A percentile compares a stretch with the other conserved stretches of the same genome.
Evolutionary conservation across 2,329 filamentous ascomycete species (phyloP).

Genomic region (Colletotrichum gigasporum): DNA sequence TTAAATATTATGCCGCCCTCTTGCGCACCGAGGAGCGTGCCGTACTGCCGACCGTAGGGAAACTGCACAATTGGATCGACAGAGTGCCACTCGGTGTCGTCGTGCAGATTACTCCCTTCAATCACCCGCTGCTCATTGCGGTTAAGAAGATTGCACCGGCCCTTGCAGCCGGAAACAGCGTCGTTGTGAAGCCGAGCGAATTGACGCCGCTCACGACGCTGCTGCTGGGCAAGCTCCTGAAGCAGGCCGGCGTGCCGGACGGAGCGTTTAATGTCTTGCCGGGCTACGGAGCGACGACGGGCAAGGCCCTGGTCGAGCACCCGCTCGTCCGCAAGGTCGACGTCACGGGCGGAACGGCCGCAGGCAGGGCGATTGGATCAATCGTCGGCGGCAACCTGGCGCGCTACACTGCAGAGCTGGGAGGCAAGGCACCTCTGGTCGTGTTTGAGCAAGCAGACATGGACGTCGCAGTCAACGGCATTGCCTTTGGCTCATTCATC

Average conservation of each 20-base stretch:
- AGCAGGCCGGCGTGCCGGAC: slow-evolving; percentile 74
- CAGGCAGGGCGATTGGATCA: slow-evolving; percentile 73
- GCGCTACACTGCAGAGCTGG: slow-evolving; percentile 76
- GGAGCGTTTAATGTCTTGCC: slow-evolving; percentile 74
- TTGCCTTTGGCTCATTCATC: slow-evolving; percentile 67
- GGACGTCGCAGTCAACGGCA: slow-evolving; percentile 74
- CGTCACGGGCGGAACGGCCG: slow-evolving; percentile 79
- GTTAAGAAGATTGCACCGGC: slow-evolving; percentile 70
- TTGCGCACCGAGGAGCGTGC: slow-evolving; percentile 74
- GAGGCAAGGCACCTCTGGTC: slow-evolving; percentile 75
- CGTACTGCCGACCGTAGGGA: slow-evolving; percentile 71
- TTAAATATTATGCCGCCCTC: slow-evolving; percentile 75
- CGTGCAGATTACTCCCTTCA: slow-evolving; percentile 66
- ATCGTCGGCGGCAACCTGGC: slow-evolving; percentile 74
- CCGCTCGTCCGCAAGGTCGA: slow-evolving; percentile 71
- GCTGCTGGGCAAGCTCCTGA: slow-evolving; percentile 66
- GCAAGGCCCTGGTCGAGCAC: slow-evolving; percentile 63
- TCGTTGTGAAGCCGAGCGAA: slow-evolving; percentile 71
- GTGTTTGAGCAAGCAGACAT: slow-evolving; percentile 74
- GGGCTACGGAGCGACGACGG: slow-evolving; percentile 62
- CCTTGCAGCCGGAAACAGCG: slow-evolving; percentile 66
- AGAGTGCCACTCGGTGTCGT: slow-evolving; percentile 67
- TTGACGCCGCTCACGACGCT: slow-evolving; percentile 71
- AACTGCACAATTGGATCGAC: slow-evolving; percentile 65
- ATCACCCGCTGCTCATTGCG: slow-evolving; percentile 66